phyloP scores from a whole-genome alignment of 495 filamentous ascomycete species.

The Lichenothelia convexa region DNA sequence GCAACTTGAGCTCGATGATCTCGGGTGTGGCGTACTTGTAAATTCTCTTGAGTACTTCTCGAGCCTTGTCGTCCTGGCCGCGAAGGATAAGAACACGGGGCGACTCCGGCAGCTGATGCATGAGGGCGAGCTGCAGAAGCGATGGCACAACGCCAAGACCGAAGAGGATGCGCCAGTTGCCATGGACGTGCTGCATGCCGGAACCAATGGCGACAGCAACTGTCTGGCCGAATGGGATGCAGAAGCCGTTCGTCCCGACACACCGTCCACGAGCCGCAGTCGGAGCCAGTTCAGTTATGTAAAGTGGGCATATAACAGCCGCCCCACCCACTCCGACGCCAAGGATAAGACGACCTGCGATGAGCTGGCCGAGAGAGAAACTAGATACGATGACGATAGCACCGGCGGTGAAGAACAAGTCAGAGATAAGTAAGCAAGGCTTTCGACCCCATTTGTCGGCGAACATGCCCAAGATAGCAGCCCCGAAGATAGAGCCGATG shows the following conservation, averaged over 20 bases:
- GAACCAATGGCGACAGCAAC: background rate
- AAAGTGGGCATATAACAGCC: constrained; percentile 14
- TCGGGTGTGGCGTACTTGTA: background rate
- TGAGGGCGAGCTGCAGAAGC: background rate
- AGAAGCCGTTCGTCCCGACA: background rate
- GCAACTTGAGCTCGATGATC: background rate
- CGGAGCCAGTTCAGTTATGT: constrained; percentile 15
- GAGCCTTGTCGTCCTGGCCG: background rate
- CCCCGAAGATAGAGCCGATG: background rate
- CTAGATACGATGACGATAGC: background rate
- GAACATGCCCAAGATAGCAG: background rate
- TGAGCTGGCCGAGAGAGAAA: background rate
- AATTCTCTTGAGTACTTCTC: background rate
- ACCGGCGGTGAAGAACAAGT: background rate
- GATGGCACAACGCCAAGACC: background rate
- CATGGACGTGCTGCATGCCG: background rate
- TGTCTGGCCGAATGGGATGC: background rate
- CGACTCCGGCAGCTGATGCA: background rate
- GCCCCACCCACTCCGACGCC: constrained; percentile 16
- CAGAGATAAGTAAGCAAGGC: background rate
- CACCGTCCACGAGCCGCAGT: constrained; percentile 14
- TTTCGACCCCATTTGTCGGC: background rate
- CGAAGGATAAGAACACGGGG: background rate
- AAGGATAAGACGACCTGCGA: constrained; percentile 15
- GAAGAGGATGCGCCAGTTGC: background rate